These are phyloP conservation scores for Talaromyces piceae DNA, from an alignment of 2,329 filamentous ascomycete species.

Conservation along the genomic window DNA sequence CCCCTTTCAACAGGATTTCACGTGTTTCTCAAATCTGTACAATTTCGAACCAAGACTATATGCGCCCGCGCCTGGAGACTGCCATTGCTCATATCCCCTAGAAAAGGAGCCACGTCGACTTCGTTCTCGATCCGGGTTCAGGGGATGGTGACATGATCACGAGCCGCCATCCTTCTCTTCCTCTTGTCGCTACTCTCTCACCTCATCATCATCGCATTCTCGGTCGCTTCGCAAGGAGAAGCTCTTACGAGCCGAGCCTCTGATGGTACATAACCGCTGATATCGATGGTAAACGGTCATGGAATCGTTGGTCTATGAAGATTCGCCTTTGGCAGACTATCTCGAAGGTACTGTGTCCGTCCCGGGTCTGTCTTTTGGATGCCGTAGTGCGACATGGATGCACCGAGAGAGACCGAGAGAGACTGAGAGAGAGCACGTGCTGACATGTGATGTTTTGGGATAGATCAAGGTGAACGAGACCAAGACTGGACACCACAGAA, in stretches of 20 bases:
- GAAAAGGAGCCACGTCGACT: background rate
- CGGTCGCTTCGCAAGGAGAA: background rate
- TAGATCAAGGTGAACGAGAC: slow-evolving; percentile 41
- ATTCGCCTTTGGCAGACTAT: slow-evolving; percentile 81
- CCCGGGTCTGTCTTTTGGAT: background rate
- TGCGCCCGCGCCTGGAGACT: background rate
- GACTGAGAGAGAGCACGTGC: no score
- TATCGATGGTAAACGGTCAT: slow-evolving; percentile 44
- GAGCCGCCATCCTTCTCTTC: background rate
- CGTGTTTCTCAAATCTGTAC: no score
- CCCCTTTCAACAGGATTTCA: background rate
- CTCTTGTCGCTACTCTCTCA: background rate
- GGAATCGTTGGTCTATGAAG: slow-evolving; percentile 82
- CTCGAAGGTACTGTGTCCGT: slow-evolving; percentile 61
- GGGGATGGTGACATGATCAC: background rate
- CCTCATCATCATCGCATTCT: background rate
- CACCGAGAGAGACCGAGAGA: background rate
- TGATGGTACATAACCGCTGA: slow-evolving; percentile 8
- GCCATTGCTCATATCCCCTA: background rate
- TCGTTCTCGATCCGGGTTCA: background rate
- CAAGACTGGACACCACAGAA: slow-evolving; percentile 32
- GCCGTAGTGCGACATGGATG: slow-evolving; percentile 5
- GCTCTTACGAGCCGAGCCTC: background rate
- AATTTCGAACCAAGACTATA: background rate
- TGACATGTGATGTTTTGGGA: slow-evolving; percentile 11